Evolutionary conservation across 768 basidiomycete species (phyloP).

Genomic region (Tulasnella calospora): DNA sequence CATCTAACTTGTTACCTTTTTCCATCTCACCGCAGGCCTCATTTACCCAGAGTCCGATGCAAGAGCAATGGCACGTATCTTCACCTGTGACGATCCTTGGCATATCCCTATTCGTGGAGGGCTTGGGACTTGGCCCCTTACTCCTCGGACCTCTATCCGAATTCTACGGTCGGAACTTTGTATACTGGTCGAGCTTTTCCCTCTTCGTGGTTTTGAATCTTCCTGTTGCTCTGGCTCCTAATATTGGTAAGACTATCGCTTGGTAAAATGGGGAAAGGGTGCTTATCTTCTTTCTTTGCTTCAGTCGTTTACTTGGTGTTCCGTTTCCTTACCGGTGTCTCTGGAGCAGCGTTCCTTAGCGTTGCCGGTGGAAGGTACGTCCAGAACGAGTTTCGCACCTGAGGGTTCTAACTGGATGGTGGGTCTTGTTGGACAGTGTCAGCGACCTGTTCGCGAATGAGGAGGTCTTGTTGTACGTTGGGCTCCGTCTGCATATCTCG

Average conservation of each 20-base stretch:
- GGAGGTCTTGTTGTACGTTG: conserved; percentile 42
- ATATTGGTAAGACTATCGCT: conserved; percentile 49
- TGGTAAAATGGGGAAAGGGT: too few relatives aligned
- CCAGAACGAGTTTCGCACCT: background rate
- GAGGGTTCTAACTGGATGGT: background rate
- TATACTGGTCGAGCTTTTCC: conserved; percentile 58
- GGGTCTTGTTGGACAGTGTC: conserved; percentile 38
- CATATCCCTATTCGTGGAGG: conserved; percentile 45
- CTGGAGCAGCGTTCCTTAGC: too few relatives aligned
- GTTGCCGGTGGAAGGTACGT: too few relatives aligned
- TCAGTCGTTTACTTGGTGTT: conserved; percentile 59
- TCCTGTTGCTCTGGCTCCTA: conserved; percentile 67
- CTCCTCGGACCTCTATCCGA: conserved; percentile 48
- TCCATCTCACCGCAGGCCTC: conserved; percentile 43
- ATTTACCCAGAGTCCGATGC: conserved; percentile 58
- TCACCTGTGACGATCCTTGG: conserved; percentile 50
- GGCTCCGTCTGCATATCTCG: conserved; percentile 2
- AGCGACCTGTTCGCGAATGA: conserved; percentile 53
- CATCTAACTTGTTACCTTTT: background rate
- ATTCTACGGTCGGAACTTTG: conserved; percentile 59
- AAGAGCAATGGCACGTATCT: conserved; percentile 50
- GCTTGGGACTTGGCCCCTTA: conserved; percentile 37
- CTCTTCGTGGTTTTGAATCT: conserved; percentile 61
- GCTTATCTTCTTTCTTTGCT: too few relatives aligned
- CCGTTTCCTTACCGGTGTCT: conserved; percentile 53